Base-by-base conservation (phyloP, 2,329 filamentous ascomycete genomes). In the Xylaria polymorpha region DNA sequence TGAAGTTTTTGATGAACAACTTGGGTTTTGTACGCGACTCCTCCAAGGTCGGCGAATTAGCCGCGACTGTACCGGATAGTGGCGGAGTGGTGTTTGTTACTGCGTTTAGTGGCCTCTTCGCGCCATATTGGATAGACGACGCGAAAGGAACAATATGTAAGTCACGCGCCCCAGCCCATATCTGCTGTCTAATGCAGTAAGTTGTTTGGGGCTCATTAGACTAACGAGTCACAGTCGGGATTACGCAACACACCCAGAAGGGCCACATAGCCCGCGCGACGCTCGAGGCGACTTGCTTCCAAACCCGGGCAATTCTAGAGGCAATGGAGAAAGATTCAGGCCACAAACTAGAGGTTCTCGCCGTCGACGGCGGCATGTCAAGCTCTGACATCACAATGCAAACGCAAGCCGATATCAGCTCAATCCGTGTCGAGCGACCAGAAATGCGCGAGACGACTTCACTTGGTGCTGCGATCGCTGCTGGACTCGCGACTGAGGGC, bases 111-210 rank as follows among this genome's bases (percentile, higher is more conserved):
- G 94, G 94, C 63, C 86, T 97, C 2, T 97, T 97, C 78, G 94
- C 94, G 0, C 94, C 94, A 0, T 97, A 97, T 81, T 97, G 94
- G 94, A 95, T 97, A 70, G 94, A 97, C 78, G 93, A 97, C 81
- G 94, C 94, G 22, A 92, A 94, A 79, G 94, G 94, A 68, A 97
- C 94, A 5, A 89, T 96, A 65, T 94, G 87, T 90, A 83, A 82
- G 86, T 83, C 32, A 6, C 12, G 1, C 12, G 9, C 12, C 14
- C 20, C 37, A n/a, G 12, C 18, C 37, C 18, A n/a, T 22, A n/a
- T 29, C 20, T 43, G 12, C 46, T 20, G 5, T 12, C 14, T 29
- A 10, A 39, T 35, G 39, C 10, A 22, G 32, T 12, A 35, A 5
- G 15, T 1, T 53, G 1, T 39, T 18, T 48, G 14, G 18, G 1